Base-by-base conservation (phyloP, 129 eudicot genomes). In the Flaveria brownii region DNA sequence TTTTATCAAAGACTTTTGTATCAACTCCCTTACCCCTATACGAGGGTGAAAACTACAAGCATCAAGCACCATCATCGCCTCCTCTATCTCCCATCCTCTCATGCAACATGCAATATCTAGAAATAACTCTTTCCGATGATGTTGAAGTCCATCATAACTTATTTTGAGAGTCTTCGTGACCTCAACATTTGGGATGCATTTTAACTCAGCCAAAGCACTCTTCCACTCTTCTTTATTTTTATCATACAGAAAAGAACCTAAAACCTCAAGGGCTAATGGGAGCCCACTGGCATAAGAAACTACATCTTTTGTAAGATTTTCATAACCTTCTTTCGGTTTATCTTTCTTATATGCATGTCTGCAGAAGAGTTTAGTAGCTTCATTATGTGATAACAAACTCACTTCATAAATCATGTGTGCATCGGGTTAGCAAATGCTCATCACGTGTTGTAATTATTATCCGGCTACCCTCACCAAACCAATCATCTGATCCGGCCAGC, bases 131-230 rank as follows among this genome's bases (percentile, higher is more conserved):
- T 60, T 12, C 9, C 23, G n/a, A 2, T 23, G 1, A 10, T 1
- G n/a, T 25, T 60, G n/a, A 60, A 60, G 67, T 60, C 67, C 67
- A 60, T 60, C 67, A 60, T 60, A 60, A 26, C 67, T n/a, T 30
- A 64, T 64, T 64, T n/a, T 33, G 6, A 64, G 49, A 13, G 12
- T 33, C 2, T 36, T 13, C 0, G 13, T 64, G 23, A 64, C 23
- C 14, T 30, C 9, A 64, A 0, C 5, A 6, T 64, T 2, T 15
- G 70, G 70, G 23, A 15, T 64, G 2, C 5, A 0, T 30, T 64
- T 36, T 64, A 64, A 36, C 47, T 36, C 33, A 8, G 47, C 47
- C 70, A 64, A 64, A 1, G 23, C 47, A 64, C 70, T 33, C 25
- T 15, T 14, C 70, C 70, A 64, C 49, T 64, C 70, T 33, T 36